A percentile compares a stretch with the other conserved stretches of the same genome.
Conservation (phyloP, 768 basidiomycete species). For the Pleurotus sapidus region DNA sequence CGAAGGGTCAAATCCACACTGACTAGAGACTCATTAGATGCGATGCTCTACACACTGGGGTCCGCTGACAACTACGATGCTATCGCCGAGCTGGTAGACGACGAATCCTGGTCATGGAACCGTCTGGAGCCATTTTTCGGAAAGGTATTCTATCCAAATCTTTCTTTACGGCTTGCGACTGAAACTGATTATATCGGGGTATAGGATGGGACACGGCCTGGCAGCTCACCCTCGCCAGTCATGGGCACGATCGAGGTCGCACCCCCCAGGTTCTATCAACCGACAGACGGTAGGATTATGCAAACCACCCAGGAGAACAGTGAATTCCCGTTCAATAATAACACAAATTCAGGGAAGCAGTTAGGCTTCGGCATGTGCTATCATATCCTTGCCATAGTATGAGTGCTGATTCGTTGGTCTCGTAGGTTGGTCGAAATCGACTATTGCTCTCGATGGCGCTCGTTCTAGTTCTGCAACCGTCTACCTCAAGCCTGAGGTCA, state of each 20-base stretch:
- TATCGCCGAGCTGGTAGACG: constrained; percentile 18
- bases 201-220: constrained; percentile 21
- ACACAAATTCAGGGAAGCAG: constrained; percentile 28
- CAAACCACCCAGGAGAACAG: constrained; percentile 17
- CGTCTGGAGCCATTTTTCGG: constrained; percentile 17
- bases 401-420: neutral
- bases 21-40: constrained; percentile 8
- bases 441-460: constrained; percentile 23
- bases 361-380: constrained; percentile 22
- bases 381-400: neutral
- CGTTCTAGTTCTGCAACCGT: constrained; percentile 27
- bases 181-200: constrained; percentile 15
- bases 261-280: constrained; percentile 15
- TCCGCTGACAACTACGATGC: constrained; percentile 22
- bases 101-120: constrained; percentile 27
- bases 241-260: constrained; percentile 17
- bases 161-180: constrained; percentile 12
- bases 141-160: constrained; percentile 13
- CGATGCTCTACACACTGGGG: constrained; percentile 22
- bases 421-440: constrained; percentile 25
- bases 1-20: neutral
- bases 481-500: constrained; percentile 23
- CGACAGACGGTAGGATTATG: constrained; percentile 19
- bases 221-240: constrained; percentile 22
- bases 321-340: constrained; percentile 29